phyloP scores from a whole-genome alignment of 192 early-diverging fungal species.

The Allomyces arbusculus region DNA sequence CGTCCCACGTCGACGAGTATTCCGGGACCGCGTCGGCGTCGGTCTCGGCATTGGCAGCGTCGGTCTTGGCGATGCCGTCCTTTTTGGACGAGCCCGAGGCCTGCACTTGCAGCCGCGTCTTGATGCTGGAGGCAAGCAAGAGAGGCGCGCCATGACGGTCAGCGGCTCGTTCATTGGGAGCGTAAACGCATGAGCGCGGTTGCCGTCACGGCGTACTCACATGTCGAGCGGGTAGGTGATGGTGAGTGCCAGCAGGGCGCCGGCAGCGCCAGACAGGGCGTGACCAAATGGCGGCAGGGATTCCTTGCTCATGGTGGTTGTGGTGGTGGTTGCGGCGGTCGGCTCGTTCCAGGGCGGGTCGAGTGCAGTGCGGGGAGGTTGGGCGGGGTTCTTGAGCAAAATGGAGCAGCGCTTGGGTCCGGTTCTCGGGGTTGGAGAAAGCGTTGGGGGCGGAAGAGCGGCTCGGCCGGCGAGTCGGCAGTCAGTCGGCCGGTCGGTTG shows the following conservation, averaged over 20 bases:
- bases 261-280: conserved; percentile 74
- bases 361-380: too few species aligned
- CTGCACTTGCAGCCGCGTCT: conserved; percentile 94
- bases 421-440: too few species aligned
- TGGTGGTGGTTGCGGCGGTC: too few species aligned
- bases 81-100: conserved; percentile 10
- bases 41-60: not conserved
- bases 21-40: conserved; percentile 13
- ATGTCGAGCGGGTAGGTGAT: conserved; percentile 92
- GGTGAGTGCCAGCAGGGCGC: conserved; percentile 76
- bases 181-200: conserved; percentile 1
- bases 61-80: too few species aligned
- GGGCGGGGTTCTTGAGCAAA: too few species aligned
- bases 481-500: too few species aligned
- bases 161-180: conserved; percentile 2
- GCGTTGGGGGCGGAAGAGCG: too few species aligned
- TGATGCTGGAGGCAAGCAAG: conserved; percentile 36
- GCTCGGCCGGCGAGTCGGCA: too few species aligned
- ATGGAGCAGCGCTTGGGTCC: too few species aligned
- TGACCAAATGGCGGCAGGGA: conserved; percentile 68
- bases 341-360: too few species aligned
- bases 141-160: conserved; percentile 1
- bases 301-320: not conserved
- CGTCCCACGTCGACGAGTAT: conserved; percentile 49
- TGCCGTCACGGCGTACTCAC: conserved; percentile 27